A percentile compares a stretch with the other conserved stretches of the same genome.
phyloP scores from a whole-genome alignment of 176 grass and related monocot species.

The Raddia guianensis region DNA sequence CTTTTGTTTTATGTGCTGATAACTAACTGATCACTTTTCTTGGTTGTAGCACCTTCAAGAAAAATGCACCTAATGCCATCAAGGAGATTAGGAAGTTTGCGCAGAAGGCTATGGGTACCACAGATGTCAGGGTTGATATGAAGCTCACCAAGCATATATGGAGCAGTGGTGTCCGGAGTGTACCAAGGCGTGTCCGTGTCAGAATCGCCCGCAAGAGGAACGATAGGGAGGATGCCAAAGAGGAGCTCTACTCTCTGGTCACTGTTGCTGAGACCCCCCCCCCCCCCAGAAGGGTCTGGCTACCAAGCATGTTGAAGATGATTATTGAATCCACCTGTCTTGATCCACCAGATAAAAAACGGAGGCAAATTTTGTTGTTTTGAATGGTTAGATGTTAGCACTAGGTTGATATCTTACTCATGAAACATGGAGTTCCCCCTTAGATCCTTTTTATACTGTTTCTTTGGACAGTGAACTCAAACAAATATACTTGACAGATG shows the following conservation, averaged over 20 bases:
- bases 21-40: too few relatives aligned
- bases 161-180: conserved; percentile 81
- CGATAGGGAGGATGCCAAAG: conserved; percentile 83
- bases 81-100: conserved; percentile 95
- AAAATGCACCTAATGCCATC: conserved; percentile 89
- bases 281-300: conserved; percentile 75
- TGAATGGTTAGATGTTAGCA: not conserved
- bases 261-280: conserved; percentile 75
- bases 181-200: conserved; percentile 81
- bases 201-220: conserved; percentile 90
- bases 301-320: conserved; percentile 80
- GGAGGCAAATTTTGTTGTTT: conserved; percentile 31
- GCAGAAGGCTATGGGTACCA: conserved; percentile 88
- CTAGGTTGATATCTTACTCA: too few relatives aligned
- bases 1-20: too few relatives aligned
- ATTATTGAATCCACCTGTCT: conserved; percentile 50
- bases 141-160: conserved; percentile 99
- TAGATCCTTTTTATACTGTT: too few relatives aligned
- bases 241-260: conserved; percentile 89
- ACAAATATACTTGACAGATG: too few relatives aligned
- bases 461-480: too few relatives aligned
- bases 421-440: too few relatives aligned
- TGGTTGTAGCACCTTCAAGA: conserved; percentile 74
- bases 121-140: conserved; percentile 70
- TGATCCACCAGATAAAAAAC: too few relatives aligned